Base-by-base conservation (phyloP, 2,329 filamentous ascomycete species). In the Botryotinia globosa region DNA sequence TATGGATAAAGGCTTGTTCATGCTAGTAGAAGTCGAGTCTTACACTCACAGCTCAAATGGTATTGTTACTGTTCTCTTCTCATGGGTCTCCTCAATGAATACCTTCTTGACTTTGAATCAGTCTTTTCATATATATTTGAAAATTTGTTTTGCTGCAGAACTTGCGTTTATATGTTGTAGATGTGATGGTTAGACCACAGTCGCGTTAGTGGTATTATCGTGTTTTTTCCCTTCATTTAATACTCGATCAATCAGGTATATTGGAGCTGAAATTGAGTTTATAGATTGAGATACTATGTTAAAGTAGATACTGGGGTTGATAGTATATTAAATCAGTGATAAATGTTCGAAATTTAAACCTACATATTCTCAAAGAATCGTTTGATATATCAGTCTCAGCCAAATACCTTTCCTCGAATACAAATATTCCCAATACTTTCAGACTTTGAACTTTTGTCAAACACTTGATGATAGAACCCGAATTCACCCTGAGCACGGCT, bases 291-390 rank as follows among this genome's bases (percentile, higher is more conserved):
- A 48, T 25, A 1, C 20, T 22, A 25, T 1, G 8, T 0, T 48
- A 4, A 48, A 48, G 0, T 25, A 3, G 8, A 48, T 44, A 5
- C 42, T 44, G 42, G 0, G 20, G 3, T 48, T 48, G 1, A 25
- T 7, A 1, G 4, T 48, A 2, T 25, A 0, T 25, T 25, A 16
- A 44, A 44, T 18, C 16, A 32, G 4, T 32, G 32, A 32, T 32
- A 32, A 32, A 32, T 32, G 32, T 32, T 32, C 32, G 32, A 32
- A 32, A 32, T 5, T 51, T 12, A 2, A 25, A 25, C 22, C 4
- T 14, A 1, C 1, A 51, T 1, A 7, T 16, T 51, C 0, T 3
- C 10, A 7, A 7, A 6, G 12, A 14, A n/a, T 3, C 5, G 25
- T n/a, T 51, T 14, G 1, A n/a, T n/a, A 51, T n/a, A 51, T 7